phyloP scores from a whole-genome alignment of 768 basidiomycete genomes.

The Tulasnella calospora region DNA sequence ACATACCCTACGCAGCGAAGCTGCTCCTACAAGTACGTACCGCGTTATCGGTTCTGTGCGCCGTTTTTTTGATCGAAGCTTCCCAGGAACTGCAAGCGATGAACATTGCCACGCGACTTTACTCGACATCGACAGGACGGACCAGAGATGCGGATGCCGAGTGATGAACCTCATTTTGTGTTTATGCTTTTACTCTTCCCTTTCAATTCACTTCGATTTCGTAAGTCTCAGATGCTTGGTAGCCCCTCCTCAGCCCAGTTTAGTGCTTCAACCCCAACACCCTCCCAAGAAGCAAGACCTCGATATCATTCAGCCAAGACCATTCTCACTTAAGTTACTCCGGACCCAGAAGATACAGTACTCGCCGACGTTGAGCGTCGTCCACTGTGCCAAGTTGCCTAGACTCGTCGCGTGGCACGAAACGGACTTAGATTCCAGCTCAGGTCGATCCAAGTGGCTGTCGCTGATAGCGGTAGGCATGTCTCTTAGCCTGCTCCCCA shows the following conservation, averaged over 20 bases:
- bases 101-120: conserved; percentile 87
- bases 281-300: background rate
- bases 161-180: background rate
- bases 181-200: conserved; percentile 13
- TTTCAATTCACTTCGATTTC: conserved; percentile 9
- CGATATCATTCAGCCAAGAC: background rate
- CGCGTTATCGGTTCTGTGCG: background rate
- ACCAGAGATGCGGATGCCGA: conserved; percentile 51
- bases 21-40: conserved; percentile 80
- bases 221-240: background rate
- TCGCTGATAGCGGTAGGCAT: background rate
- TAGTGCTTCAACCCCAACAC: background rate
- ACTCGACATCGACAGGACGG: conserved; percentile 81
- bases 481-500: background rate
- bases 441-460: background rate
- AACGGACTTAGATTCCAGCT: conserved; percentile 2
- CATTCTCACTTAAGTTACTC: background rate
- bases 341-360: background rate
- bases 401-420: background rate
- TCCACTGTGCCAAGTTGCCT: background rate
- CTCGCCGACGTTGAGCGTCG: background rate
- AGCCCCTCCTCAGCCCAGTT: conserved; percentile 4
- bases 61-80: background rate
- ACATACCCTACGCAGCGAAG: conserved; percentile 96
- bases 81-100: conserved; percentile 85